These are phyloP conservation scores for Amylocarpus encephaloides DNA, from an alignment of 2,329 filamentous ascomycete genomes.

Conservation along the genomic window DNA sequence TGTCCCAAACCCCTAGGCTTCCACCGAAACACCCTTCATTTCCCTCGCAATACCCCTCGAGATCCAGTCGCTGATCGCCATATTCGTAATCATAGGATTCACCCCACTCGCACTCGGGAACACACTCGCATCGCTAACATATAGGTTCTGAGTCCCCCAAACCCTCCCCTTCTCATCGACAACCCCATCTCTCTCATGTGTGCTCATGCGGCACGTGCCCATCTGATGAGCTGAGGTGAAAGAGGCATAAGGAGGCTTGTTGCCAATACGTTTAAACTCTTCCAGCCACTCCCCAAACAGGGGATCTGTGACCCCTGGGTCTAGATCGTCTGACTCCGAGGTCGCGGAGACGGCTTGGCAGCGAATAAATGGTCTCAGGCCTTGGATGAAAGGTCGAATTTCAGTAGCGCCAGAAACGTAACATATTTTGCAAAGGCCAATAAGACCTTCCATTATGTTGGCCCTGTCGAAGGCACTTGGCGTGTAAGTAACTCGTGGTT, in stretches of 20 bases:
- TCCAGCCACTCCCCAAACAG: slow-evolving; percentile 57
- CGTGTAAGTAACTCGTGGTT: slow-evolving; percentile 62
- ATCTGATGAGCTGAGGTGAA: slow-evolving; percentile 75
- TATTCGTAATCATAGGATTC: slow-evolving; percentile 74
- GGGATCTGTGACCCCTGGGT: slow-evolving; percentile 47
- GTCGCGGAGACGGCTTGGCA: not conserved
- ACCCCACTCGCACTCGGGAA: slow-evolving; percentile 73
- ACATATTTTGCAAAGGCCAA: slow-evolving; percentile 68
- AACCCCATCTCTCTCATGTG: slow-evolving; percentile 41
- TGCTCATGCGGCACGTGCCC: slow-evolving; percentile 69
- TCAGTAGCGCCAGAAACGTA: slow-evolving; percentile 76
- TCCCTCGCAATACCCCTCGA: slow-evolving; percentile 50
- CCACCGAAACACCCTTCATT: slow-evolving; percentile 24
- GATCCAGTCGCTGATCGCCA: slow-evolving; percentile 64
- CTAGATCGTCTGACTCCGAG: slow-evolving; percentile 6
- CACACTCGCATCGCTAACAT: slow-evolving; percentile 68
- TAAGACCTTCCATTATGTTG: slow-evolving; percentile 63
- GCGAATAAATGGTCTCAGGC: slow-evolving; percentile 53
- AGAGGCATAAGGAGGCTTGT: slow-evolving; percentile 43
- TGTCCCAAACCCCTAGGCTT: slow-evolving; percentile 10
- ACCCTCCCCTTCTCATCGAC: slow-evolving; percentile 53
- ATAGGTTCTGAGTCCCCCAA: slow-evolving; percentile 61
- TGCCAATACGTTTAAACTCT: slow-evolving; percentile 42
- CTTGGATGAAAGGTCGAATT: slow-evolving; percentile 61
- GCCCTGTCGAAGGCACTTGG: slow-evolving; percentile 65